These are phyloP conservation scores for Chondrostereum purpureum DNA, from an alignment of 1,284 basidiomycete genomes.

Conservation along the genomic window DNA sequence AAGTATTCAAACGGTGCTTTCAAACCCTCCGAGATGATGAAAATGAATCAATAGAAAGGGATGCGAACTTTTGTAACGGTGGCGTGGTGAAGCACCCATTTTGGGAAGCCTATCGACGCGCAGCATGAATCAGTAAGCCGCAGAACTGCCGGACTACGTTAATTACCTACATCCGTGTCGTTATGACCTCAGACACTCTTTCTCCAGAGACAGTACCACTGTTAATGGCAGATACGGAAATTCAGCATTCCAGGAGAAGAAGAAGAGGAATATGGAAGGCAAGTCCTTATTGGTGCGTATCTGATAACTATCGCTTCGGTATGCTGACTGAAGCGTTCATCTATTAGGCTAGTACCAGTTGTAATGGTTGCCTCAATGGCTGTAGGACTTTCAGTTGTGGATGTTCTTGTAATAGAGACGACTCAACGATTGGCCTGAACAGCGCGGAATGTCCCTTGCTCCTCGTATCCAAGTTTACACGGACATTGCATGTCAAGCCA, in stretches of 20 bases:
- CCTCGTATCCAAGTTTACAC: conserved; percentile 41
- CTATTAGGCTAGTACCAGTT: conserved; percentile 39
- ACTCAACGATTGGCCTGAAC: conserved; percentile 2
- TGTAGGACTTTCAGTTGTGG: conserved; percentile 21
- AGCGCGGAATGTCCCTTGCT: conserved; percentile 43
- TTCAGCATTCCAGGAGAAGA: neutral
- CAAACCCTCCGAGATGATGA: no score
- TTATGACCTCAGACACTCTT: conserved; percentile 1
- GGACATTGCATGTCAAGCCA: conserved; percentile 33
- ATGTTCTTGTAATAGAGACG: neutral
- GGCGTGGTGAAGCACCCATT: neutral
- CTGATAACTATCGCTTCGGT: neutral
- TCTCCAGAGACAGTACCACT: conserved; percentile 9
- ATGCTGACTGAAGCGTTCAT: neutral
- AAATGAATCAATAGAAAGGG: no score
- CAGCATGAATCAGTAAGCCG: neutral
- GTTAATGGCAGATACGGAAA: neutral
- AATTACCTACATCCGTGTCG: neutral
- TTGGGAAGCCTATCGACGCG: neutral
- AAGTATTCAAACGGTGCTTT: no score
- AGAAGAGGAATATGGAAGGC: conserved; percentile 2
- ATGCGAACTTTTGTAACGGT: neutral
- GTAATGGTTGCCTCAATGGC: conserved; percentile 38
- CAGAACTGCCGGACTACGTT: neutral
- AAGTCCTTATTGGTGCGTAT: conserved; percentile 28